Percentiles rank a stretch among this genome's conserved stretches.
phyloP scores from a whole-genome alignment of 768 basidiomycete species.

The Rhodotorula toruloides region DNA sequence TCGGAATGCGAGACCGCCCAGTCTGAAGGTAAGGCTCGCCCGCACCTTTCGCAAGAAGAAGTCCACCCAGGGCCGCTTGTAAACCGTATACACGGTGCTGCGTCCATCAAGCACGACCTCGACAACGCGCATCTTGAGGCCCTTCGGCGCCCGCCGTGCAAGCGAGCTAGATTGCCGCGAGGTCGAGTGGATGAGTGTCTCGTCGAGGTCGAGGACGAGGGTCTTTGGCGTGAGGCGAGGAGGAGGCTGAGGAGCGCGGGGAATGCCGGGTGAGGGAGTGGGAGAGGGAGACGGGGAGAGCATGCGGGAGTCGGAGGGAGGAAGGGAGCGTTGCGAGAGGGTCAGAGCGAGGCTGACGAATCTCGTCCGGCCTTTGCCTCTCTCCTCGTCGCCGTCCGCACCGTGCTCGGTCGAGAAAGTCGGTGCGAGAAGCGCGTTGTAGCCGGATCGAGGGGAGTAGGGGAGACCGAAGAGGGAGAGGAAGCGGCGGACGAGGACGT shows the following conservation, averaged over 20 bases:
- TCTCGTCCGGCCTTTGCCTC: not conserved
- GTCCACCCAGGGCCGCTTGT: slow-evolving; percentile 96
- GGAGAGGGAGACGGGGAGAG: slow-evolving; percentile 1
- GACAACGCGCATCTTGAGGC: slow-evolving; percentile 64
- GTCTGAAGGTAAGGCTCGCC: not conserved
- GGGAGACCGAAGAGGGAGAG: slow-evolving; percentile 17
- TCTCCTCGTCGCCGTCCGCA: not conserved
- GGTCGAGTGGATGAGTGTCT: slow-evolving; percentile 96
- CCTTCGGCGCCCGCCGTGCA: slow-evolving; percentile 46
- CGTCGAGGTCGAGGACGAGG: slow-evolving; percentile 92
- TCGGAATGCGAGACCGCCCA: not conserved
- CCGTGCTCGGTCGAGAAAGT: not conserved
- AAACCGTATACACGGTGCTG: slow-evolving; percentile 92
- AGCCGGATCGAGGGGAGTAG: slow-evolving; percentile 6
- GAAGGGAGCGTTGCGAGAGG: not conserved
- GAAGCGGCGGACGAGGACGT: slow-evolving; percentile 22
- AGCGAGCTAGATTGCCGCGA: slow-evolving; percentile 56
- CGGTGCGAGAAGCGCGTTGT: slow-evolving; percentile 19
- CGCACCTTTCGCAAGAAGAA: slow-evolving; percentile 81
- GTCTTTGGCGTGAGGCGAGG: slow-evolving; percentile 79
- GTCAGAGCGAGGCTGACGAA: slow-evolving; percentile 9
- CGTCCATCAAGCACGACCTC: slow-evolving; percentile 85
- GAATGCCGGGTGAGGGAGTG: not conserved
- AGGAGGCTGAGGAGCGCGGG: slow-evolving; percentile 6
- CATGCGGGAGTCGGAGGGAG: not conserved